Evolutionary conservation across 345 rosid species (phyloP).

Genomic region (Salix suchowensis): DNA sequence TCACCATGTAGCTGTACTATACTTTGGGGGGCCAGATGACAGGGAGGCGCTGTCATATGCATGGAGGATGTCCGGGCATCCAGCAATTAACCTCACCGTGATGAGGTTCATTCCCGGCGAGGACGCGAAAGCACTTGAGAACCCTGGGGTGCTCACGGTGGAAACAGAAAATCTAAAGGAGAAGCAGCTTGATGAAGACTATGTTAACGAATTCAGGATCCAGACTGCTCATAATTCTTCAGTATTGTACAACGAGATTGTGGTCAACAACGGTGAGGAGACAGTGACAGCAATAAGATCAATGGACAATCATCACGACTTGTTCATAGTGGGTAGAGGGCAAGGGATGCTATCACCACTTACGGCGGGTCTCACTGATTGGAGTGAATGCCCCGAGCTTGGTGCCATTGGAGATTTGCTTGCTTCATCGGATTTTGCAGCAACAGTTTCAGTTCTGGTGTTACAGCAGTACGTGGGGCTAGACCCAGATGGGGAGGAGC

Average conservation of each 20-base stretch:
- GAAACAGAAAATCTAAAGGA: conserved; percentile 33
- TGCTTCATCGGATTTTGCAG: conserved; percentile 88
- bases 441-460: conserved; percentile 73
- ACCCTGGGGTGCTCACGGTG: conserved; percentile 14
- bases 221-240: conserved; percentile 43
- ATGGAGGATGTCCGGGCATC: conserved; percentile 77
- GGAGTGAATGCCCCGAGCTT: conserved; percentile 99
- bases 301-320: conserved; percentile 66
- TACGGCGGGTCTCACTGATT: conserved; percentile 86
- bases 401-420: conserved; percentile 92
- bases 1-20: conserved; percentile 69
- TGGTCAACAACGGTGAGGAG: conserved; percentile 76
- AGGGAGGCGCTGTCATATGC: conserved; percentile 81
- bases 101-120: conserved; percentile 49
- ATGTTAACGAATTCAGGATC: conserved; percentile 45
- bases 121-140: conserved; percentile 27
- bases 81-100: conserved; percentile 55
- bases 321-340: conserved; percentile 89
- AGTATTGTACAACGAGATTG: conserved; percentile 41
- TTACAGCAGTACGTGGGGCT: conserved; percentile 63
- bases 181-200: conserved; percentile 54
- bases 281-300: conserved; percentile 67
- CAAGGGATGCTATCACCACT: conserved; percentile 66
- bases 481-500: conserved; percentile 25
- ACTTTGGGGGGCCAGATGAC: conserved; percentile 83